A percentile compares a stretch with the other conserved stretches of the same genome.
Conservation (phyloP, 2,329 filamentous ascomycete genomes). For the Fusarium miscanthi region DNA sequence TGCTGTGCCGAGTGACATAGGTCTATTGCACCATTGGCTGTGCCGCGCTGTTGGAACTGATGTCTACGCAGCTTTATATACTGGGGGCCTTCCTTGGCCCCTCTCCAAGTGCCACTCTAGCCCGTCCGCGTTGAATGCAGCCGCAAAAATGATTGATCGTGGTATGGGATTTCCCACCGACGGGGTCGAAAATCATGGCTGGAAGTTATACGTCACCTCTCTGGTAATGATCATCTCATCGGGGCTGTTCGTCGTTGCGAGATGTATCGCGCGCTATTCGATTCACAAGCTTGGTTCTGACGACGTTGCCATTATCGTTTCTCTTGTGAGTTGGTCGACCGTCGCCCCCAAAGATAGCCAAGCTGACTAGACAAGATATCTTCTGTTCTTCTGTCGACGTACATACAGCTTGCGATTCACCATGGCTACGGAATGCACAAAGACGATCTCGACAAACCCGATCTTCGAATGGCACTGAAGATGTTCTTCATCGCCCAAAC, state of each 20-base stretch:
- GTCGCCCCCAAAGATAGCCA: fast-evolving
- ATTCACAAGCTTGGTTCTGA: neutral
- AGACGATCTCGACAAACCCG: neutral
- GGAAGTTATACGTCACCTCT: neutral
- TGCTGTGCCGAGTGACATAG: neutral
- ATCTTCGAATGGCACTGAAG: neutral
- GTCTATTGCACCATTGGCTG: neutral
- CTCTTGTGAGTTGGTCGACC: neutral
- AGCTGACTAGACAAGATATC: neutral
- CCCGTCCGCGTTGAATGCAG: neutral
- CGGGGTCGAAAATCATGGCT: neutral
- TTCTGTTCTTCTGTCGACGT: neutral
- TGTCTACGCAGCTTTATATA: neutral
- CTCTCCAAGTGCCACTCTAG: neutral
- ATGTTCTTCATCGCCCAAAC: conserved; percentile 3
- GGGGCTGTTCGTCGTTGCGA: neutral
- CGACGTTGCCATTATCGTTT: neutral
- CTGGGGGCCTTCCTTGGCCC: too few species aligned
- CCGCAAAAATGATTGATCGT: neutral
- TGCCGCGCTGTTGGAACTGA: neutral
- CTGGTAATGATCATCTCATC: neutral
- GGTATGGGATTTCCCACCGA: neutral
- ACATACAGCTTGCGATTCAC: neutral
- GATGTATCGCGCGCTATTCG: neutral
- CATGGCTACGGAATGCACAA: conserved; percentile 3